Conservation (phyloP, 768 basidiomycete genomes). For the Rhizopogon vulgaris region DNA sequence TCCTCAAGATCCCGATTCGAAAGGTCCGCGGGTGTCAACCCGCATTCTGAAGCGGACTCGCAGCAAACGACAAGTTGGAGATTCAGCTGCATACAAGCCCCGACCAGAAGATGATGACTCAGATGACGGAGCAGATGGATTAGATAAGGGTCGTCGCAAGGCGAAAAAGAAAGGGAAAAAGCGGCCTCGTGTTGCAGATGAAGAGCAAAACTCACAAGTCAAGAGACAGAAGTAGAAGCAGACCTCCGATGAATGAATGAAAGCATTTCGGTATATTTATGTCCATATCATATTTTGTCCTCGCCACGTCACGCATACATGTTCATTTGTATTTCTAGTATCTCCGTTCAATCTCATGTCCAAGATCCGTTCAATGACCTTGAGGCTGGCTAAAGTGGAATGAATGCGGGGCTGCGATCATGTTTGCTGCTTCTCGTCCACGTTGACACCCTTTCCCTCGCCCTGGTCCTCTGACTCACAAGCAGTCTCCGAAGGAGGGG, state of each 20-base stretch:
- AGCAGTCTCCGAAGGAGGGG: neutral
- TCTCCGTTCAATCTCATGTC: neutral
- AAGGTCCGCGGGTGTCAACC: neutral
- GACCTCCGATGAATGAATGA: neutral
- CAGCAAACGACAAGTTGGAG: constrained; percentile 26
- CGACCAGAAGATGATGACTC: constrained; percentile 21
- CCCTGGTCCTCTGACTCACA: neutral
- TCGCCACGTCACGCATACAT: neutral
- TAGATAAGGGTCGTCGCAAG: constrained; percentile 7
- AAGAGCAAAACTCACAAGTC: neutral
- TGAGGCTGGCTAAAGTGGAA: neutral
- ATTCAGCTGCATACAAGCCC: constrained; percentile 34
- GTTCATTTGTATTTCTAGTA: constrained; percentile 2
- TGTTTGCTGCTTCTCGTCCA: neutral
- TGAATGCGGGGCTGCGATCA: neutral
- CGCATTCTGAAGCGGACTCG: constrained; percentile 7
- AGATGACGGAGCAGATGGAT: constrained; percentile 14
- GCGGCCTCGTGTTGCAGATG: constrained; percentile 2
- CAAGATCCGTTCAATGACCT: neutral
- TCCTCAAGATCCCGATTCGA: neutral
- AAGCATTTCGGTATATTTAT: constrained; percentile 3
- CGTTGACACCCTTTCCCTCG: neutral
- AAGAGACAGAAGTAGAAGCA: constrained; percentile 7
- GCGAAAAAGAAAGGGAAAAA: constrained; percentile 5
- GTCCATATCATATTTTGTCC: constrained; percentile 1